These are phyloP conservation scores for Solanum chilense DNA, from an alignment of 257 asterid genomes.

Conservation along the genomic window DNA sequence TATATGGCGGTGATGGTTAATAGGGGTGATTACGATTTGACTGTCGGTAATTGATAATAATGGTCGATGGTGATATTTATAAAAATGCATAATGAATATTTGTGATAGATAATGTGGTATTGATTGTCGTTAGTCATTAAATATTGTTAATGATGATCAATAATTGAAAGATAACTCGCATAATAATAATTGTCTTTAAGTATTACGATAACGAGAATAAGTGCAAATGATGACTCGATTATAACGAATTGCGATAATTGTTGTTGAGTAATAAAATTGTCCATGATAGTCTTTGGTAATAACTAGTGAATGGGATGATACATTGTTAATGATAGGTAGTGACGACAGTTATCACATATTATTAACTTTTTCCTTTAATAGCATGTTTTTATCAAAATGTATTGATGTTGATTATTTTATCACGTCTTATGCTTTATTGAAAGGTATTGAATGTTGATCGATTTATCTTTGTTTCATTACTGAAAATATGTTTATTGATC, in stretches of 20 bases:
- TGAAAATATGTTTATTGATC: neutral
- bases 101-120: neutral
- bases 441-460: neutral
- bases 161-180: neutral
- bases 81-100: neutral
- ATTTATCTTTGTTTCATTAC: neutral
- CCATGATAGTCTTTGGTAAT: neutral
- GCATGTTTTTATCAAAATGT: neutral
- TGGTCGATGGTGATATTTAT: neutral
- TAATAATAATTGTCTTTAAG: neutral
- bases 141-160: neutral
- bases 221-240: too few relatives aligned
- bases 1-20: neutral
- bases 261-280: neutral
- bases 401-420: too few relatives aligned
- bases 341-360: accelerated
- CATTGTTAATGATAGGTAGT: neutral
- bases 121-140: neutral
- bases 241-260: too few relatives aligned
- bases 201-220: neutral
- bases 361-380: neutral
- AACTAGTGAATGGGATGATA: neutral
- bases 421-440: neutral
- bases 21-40: neutral
- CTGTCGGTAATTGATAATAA: neutral